Conservation (phyloP, 192 early-diverging fungal species). For the Physocladia obscura region DNA sequence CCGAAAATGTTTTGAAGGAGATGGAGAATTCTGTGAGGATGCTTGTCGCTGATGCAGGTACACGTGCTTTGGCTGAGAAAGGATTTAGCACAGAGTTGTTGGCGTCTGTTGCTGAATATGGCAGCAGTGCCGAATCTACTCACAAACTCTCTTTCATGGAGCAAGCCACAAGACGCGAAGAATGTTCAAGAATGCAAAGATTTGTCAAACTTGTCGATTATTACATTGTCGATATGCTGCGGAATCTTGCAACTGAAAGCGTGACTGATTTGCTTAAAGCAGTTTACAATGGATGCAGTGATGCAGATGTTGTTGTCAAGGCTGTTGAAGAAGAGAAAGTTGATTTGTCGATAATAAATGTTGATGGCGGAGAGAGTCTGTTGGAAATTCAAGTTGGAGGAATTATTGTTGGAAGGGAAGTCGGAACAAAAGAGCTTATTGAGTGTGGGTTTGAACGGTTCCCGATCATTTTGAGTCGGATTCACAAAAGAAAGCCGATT, state of each 20-base stretch:
- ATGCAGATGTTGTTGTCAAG: constrained; percentile 44
- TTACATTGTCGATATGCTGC: constrained; percentile 43
- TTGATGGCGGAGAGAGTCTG: neutral
- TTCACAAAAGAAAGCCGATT: constrained; percentile 26
- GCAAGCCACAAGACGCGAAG: constrained; percentile 46
- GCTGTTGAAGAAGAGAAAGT: constrained; percentile 26
- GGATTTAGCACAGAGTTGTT: constrained; percentile 40
- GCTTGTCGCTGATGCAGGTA: constrained; percentile 42
- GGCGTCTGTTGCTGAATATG: neutral
- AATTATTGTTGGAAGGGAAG: constrained; percentile 40
- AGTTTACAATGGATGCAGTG: constrained; percentile 44
- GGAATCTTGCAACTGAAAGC: constrained; percentile 34
- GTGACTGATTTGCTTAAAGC: constrained; percentile 36
- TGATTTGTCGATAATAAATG: constrained; percentile 1
- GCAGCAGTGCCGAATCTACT: neutral
- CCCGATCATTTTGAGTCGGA: constrained; percentile 32
- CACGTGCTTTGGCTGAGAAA: constrained; percentile 25
- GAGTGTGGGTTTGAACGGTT: constrained; percentile 43
- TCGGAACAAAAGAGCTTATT: constrained; percentile 40
- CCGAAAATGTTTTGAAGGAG: constrained; percentile 25
- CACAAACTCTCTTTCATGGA: constrained; percentile 49
- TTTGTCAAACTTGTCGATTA: constrained; percentile 55
- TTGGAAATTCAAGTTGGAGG: constrained; percentile 39
- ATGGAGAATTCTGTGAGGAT: constrained; percentile 30
- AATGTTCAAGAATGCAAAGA: constrained; percentile 43